Base-by-base conservation (phyloP, 2,329 filamentous ascomycete genomes). In the Colletotrichum brevisporum region DNA sequence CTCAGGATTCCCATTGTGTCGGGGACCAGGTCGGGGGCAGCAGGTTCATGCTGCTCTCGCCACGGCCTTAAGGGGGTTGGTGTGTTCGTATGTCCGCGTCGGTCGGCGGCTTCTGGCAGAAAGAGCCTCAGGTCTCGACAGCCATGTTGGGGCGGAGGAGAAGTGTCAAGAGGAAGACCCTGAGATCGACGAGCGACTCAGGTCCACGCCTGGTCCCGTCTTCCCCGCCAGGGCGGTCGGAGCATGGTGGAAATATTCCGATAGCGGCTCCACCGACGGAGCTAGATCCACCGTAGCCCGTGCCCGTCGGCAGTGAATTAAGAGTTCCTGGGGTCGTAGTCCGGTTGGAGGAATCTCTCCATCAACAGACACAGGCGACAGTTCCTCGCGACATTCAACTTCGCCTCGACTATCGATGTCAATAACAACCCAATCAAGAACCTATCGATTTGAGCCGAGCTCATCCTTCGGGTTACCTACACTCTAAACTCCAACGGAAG, bases 1-100 rank as follows among this genome's bases (percentile, higher is more conserved):
- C 26, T 69, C 43, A 71, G 24, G 36, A 65, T 48, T 54, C 63
- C 70, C 70, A 72, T 72, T 50, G n/a, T 56, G 39, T 51, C 41
- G 26, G 61, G 51, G 27, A 48, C 56, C 58, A 67, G 39, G 63
- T 70, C 54, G 53, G 53, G 18, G 39, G 24, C 67, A 67, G 64
- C 64, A 39, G 54, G 57, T 47, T 70, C 67, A 70, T 70, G 58
- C 67, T 70, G 63, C 39, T 62, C 56, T 18, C 48, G 48, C n/a
- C 31, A 26, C 10, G 51, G 55, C 15, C 41, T 16, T 45, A 18
- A 24, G 21, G 48, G 16, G 9, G 5, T 36, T 36, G 3, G 31
- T 36, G 31, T 10, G 15, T 26, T 13, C 2, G 21, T 26, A 8
- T 18, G 15, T 9, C 9, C 21, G 18, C 39, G 47, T 54, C 55